Evolutionary conservation across 2,329 filamentous ascomycete species (phyloP), one percentile per base, ranked within the genome.

Genomic region (Ceratocystis ficicola): DNA sequence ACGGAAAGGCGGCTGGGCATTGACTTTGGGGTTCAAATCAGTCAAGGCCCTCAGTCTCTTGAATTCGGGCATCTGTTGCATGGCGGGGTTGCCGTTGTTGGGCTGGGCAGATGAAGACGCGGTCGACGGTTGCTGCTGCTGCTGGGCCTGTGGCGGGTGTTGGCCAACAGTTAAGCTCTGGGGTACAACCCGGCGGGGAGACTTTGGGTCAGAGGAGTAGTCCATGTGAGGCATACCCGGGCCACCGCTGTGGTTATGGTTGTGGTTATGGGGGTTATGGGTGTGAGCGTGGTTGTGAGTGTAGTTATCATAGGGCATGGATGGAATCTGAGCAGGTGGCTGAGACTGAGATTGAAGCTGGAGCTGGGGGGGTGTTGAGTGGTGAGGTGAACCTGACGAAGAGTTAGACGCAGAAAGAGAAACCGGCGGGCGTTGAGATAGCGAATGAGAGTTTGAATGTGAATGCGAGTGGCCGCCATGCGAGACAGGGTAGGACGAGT

Each of bases 1-100:
- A 71, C 94, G 85, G 74, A 95, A 97, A 1, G 90, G 84, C 65
- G 94, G 94, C 74, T 99, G 94, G 22, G 84, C 73, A 75, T 93
- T 96, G 74, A 94, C 85, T 73, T 87, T 89, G 55, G 92, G 90
- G 68, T 87, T 84, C 71, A 99, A 77, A 68, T 97, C 91, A 65
- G 83, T 79, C 30, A 86, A 77, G 30, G 84, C 84, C 68, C 86
- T 82, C 71, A 95, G 81, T 74, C 89, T 92, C 72, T 85, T 86
- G 74, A 97, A 96, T 74, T 94, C 90, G 57, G 93, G 94, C 63
- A 96, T 89, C 5, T 88, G 86, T 12, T 88, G 86, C 73, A 83
- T 82, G 71, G 77, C 79, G 68, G 77, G 73, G 60, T 15, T 44
- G 71, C 77, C 79, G 68, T 77, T 73, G 60, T 15, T 44, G 32